Conservation (phyloP, 1,139 yeast species). For the Blastobotrys serpentis region DNA sequence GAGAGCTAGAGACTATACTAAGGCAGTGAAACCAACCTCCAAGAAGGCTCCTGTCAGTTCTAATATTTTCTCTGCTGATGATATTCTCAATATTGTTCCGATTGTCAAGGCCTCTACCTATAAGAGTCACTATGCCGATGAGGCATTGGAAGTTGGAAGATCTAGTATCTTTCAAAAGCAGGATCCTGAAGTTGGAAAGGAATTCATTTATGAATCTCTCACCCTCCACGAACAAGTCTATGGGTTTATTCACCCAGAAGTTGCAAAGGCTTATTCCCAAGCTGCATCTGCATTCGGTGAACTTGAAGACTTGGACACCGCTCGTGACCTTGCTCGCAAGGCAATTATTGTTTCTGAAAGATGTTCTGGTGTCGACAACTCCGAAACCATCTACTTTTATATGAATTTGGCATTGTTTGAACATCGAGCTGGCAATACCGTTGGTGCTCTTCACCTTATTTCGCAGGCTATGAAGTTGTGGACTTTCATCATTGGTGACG, state of each 20-base stretch:
- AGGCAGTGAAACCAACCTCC: constrained; percentile 40
- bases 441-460: constrained; percentile 63
- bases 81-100: constrained; percentile 70
- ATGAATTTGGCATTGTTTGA: constrained; percentile 76
- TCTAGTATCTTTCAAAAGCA: constrained; percentile 31
- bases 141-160: constrained; percentile 62
- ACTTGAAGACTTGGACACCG: constrained; percentile 54
- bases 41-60: constrained; percentile 38
- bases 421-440: constrained; percentile 55
- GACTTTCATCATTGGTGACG: constrained; percentile 50
- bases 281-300: constrained; percentile 70
- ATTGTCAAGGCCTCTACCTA: constrained; percentile 67
- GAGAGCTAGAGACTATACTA: constrained; percentile 50
- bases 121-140: constrained; percentile 68
- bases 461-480: constrained; percentile 61
- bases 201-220: constrained; percentile 65
- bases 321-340: constrained; percentile 68
- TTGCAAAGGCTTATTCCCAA: constrained; percentile 65
- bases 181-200: constrained; percentile 37
- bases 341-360: constrained; percentile 77
- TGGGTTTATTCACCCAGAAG: constrained; percentile 77
- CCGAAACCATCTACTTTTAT: constrained; percentile 69
- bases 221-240: constrained; percentile 78
- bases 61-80: constrained; percentile 39
- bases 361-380: constrained; percentile 74